These are phyloP conservation scores for Licmophora abbreviata DNA, from an alignment of 108 stramenopile genomes.

Conservation along the genomic window DNA sequence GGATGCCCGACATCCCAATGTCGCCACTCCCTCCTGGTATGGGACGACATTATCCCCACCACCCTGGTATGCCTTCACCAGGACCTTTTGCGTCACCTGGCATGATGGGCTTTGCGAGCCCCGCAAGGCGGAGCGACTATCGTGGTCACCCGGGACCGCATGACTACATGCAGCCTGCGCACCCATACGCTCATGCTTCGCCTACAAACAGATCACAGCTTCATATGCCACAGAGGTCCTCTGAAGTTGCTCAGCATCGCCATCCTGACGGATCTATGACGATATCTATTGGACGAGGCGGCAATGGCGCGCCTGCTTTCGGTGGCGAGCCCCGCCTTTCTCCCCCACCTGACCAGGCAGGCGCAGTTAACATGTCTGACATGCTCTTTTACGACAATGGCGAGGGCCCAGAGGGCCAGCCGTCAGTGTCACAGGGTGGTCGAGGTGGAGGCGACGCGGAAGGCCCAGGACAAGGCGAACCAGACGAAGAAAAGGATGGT, in stretches of 20 bases:
- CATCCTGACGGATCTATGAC: slow-evolving; percentile 56
- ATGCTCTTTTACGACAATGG: no score
- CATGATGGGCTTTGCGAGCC: slow-evolving; percentile 30
- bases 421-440: no score
- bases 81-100: slow-evolving; percentile 36
- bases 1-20: no score
- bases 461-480: no score
- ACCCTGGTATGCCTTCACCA: slow-evolving; percentile 27
- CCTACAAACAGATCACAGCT: slow-evolving; percentile 5
- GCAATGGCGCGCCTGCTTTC: background rate
- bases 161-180: slow-evolving; percentile 30
- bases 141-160: slow-evolving; percentile 11
- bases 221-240: slow-evolving; percentile 5
- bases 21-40: background rate
- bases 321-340: background rate
- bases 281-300: slow-evolving; percentile 32
- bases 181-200: slow-evolving; percentile 17
- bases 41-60: slow-evolving; percentile 17
- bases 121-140: slow-evolving; percentile 5
- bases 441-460: no score
- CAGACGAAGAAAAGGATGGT: no score
- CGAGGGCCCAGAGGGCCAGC: no score
- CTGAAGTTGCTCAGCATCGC: slow-evolving; percentile 39
- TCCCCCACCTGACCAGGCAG: background rate
- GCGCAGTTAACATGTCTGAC: background rate